A percentile compares a stretch with the other conserved stretches of the same genome.
Evolutionary conservation across 73 alveolate genomes (phyloP).

Genomic region (Paramecium tetraurelia): DNA sequence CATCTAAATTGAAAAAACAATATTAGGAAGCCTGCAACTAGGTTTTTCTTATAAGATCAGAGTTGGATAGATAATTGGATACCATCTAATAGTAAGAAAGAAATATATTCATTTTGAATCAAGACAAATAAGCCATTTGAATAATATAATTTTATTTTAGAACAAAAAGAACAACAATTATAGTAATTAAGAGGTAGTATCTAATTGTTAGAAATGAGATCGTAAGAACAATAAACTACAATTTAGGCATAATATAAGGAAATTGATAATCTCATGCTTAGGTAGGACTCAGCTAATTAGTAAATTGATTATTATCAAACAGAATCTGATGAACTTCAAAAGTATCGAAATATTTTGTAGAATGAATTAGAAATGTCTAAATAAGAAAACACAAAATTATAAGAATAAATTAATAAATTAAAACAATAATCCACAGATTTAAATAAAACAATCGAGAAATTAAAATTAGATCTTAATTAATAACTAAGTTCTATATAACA

Average conservation of each 20-base stretch:
- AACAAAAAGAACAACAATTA: not conserved
- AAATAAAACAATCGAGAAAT: not conserved
- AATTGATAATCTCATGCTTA: not conserved
- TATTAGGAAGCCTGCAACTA: not conserved
- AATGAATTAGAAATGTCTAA: not conserved
- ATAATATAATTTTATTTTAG: not conserved
- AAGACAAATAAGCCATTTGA: not conserved
- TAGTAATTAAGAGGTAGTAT: not conserved
- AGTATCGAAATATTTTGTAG: not conserved
- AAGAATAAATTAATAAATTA: not conserved
- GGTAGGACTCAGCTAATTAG: not conserved
- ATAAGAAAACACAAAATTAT: not conserved
- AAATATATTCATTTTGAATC: not conserved
- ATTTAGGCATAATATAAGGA: not conserved
- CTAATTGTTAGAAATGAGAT: slow-evolving; percentile 8
- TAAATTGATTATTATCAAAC: not conserved
- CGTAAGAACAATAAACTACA: not conserved
- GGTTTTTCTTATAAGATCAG: not conserved
- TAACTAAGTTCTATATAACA: not conserved
- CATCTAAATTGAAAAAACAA: not conserved
- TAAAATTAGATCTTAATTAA: not conserved
- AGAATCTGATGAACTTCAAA: not conserved
- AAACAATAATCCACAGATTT: not conserved
- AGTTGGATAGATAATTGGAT: slow-evolving; percentile 1
- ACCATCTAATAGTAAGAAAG: not conserved